Evolutionary conservation across 257 asterid genomes (phyloP).

Genomic region (Striga asiatica): DNA sequence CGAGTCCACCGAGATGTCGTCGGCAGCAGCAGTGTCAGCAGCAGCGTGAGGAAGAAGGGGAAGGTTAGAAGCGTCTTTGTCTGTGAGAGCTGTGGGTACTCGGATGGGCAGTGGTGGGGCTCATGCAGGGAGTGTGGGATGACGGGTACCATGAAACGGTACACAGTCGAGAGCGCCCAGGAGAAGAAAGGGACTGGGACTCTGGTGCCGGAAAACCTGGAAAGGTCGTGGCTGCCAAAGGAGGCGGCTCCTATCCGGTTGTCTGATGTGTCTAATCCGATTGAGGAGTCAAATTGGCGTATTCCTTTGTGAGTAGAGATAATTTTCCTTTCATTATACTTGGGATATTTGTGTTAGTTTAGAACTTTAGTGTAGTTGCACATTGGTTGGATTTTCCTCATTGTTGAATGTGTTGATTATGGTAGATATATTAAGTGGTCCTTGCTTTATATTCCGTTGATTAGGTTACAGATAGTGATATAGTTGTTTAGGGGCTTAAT

Average conservation of each 20-base stretch:
- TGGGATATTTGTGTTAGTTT: too few species aligned
- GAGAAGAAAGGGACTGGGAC: slow-evolving; percentile 40
- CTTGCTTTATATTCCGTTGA: not conserved
- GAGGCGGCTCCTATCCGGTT: slow-evolving; percentile 42
- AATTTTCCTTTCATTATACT: too few species aligned
- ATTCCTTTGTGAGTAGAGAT: slow-evolving; percentile 76
- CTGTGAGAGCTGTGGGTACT: slow-evolving; percentile 69
- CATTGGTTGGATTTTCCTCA: too few species aligned
- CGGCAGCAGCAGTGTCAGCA: slow-evolving; percentile 30
- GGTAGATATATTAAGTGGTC: too few species aligned
- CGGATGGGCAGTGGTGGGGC: slow-evolving; percentile 99
- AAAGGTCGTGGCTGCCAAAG: slow-evolving; percentile 57
- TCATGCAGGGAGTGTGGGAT: slow-evolving; percentile 57
- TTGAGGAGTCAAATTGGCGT: slow-evolving; percentile 53
- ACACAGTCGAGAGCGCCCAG: slow-evolving; percentile 23
- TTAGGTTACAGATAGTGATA: not conserved
- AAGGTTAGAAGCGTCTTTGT: slow-evolving; percentile 53
- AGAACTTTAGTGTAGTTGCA: too few species aligned
- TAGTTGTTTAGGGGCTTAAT: not conserved
- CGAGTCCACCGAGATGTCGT: slow-evolving; percentile 43
- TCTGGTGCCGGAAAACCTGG: slow-evolving; percentile 41
- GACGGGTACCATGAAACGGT: slow-evolving; percentile 56
- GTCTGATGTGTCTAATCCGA: slow-evolving; percentile 49
- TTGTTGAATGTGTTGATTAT: too few species aligned
- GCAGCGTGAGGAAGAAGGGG: slow-evolving; percentile 42